Percentiles rank a stretch among this genome's conserved stretches.
These are phyloP conservation scores for Alternaria triticina DNA, from an alignment of 2,329 filamentous ascomycete species.

Conservation along the genomic window DNA sequence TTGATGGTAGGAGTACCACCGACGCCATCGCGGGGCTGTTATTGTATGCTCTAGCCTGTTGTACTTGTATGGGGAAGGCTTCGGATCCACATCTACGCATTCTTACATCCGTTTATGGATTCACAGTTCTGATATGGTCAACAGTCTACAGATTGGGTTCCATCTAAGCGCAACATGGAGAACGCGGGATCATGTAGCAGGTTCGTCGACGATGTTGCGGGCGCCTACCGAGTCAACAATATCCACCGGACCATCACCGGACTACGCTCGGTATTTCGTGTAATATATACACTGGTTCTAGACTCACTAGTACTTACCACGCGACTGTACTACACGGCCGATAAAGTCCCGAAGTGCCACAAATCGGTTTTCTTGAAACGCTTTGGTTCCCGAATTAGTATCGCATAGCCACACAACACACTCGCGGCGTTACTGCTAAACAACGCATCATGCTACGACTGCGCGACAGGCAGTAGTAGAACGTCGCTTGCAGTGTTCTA, in stretches of 20 bases:
- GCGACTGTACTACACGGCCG: neutral
- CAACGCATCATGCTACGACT: neutral
- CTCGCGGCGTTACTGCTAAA: neutral
- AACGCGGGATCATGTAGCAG: neutral
- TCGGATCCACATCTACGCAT: neutral
- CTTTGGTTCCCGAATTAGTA: neutral
- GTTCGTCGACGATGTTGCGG: neutral
- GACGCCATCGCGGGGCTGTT: neutral
- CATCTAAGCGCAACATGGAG: neutral
- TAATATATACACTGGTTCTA: neutral
- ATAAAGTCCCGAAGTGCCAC: constrained; percentile 4
- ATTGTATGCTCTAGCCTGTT: neutral
- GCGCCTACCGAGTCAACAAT: neutral
- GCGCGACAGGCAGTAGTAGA: neutral
- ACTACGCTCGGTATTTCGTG: constrained; percentile 1
- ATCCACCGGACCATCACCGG: neutral
- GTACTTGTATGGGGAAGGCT: neutral
- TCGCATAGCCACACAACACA: neutral
- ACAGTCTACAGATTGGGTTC: neutral
- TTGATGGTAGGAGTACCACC: neutral
- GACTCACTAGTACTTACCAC: neutral
- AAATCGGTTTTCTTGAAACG: constrained; percentile 1
- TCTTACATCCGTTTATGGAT: neutral
- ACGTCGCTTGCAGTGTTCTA: neutral
- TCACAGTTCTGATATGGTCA: neutral